phyloP scores from a whole-genome alignment of 73 alveolate genomes.

The Vitrella brassicaformis region DNA sequence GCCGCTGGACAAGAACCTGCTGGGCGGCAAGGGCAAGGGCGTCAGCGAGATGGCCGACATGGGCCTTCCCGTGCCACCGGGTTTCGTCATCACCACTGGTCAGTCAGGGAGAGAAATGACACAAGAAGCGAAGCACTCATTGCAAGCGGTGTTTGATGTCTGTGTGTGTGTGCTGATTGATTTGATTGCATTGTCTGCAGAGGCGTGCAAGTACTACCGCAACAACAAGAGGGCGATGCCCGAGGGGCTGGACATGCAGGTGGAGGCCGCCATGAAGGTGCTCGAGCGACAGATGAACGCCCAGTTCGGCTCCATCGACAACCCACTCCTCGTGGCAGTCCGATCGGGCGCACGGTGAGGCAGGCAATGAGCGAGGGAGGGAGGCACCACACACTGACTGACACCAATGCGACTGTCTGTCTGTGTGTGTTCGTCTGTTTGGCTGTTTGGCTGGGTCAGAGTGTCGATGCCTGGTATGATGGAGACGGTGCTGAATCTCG shows the following conservation, averaged over 20 bases:
- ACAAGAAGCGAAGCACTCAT: too few relatives aligned
- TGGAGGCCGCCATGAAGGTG: not conserved
- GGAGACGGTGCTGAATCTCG: conserved; percentile 65
- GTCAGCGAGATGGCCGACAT: conserved; percentile 56
- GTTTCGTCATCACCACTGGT: conserved; percentile 60
- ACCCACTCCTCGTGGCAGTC: conserved; percentile 27
- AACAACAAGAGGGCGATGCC: not conserved
- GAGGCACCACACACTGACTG: not conserved
- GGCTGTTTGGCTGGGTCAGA: not conserved
- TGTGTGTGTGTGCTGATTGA: not conserved
- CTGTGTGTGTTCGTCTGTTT: not conserved
- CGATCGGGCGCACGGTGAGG: conserved; percentile 56
- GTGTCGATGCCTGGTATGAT: conserved; percentile 71
- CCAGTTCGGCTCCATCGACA: not conserved
- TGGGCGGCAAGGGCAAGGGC: conserved; percentile 45
- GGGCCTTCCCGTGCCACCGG: conserved; percentile 71
- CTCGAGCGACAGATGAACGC: not conserved
- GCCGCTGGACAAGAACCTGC: conserved; percentile 19
- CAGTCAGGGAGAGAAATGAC: not conserved
- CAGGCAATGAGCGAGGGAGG: too few relatives aligned
- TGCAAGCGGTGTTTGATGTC: too few relatives aligned
- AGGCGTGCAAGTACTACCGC: not conserved
- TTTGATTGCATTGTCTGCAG: not conserved
- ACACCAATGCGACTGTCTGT: not conserved
- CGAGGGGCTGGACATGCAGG: not conserved